phyloP scores from a whole-genome alignment of 345 rosid species.

The Pistacia atlantica region DNA sequence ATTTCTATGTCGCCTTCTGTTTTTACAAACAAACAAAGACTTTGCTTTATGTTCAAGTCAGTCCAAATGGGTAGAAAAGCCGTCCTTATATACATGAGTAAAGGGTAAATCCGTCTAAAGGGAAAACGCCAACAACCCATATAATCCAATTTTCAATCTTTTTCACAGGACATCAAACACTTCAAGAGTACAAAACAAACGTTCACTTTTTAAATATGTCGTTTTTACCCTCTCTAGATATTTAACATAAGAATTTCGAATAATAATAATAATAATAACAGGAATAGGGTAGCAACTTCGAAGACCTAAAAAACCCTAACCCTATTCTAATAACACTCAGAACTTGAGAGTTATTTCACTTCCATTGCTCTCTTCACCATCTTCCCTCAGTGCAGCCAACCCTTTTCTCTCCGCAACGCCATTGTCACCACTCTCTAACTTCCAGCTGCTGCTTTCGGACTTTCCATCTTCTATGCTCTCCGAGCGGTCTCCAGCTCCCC shows the following conservation, averaged over 20 bases:
- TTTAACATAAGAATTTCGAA: constrained; percentile 19
- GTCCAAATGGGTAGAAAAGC: constrained; percentile 25
- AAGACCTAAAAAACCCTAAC: constrained; percentile 17
- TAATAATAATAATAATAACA: constrained; percentile 4
- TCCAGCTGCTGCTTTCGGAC: constrained; percentile 85
- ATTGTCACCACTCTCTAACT: constrained; percentile 59
- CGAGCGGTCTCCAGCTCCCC: constrained; percentile 56
- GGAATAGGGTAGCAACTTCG: background rate
- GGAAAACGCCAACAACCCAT: constrained; percentile 15
- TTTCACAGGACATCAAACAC: constrained; percentile 9
- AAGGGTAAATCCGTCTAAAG: too few species aligned
- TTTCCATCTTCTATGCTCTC: constrained; percentile 89
- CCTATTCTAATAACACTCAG: constrained; percentile 35
- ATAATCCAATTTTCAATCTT: constrained; percentile 10
- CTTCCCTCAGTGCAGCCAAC: constrained; percentile 65
- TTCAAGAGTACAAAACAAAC: constrained; percentile 16
- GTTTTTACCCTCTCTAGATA: constrained; percentile 29
- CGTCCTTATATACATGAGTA: background rate
- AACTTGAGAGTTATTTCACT: constrained; percentile 92
- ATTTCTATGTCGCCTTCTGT: background rate
- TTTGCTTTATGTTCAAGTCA: background rate
- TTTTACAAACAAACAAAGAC: background rate
- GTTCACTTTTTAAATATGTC: constrained; percentile 26
- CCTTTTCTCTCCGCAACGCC: constrained; percentile 61
- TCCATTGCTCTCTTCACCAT: constrained; percentile 77